phyloP scores from a whole-genome alignment of 2,329 filamentous ascomycete species.

The Colletotrichum sp. region DNA sequence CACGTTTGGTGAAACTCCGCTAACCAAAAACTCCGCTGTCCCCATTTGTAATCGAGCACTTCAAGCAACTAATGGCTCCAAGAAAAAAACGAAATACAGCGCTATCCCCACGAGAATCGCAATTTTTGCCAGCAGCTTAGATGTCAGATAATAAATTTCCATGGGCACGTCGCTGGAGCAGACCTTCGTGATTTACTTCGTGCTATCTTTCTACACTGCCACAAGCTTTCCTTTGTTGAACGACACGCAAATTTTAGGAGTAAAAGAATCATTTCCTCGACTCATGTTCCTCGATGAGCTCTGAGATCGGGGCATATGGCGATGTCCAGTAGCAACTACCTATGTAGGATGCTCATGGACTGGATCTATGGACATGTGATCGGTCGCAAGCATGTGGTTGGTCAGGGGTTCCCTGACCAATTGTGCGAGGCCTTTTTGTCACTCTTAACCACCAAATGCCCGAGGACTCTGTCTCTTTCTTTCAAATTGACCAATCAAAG shows the following conservation, averaged over 20 bases:
- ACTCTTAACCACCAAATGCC: background rate
- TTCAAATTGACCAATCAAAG: background rate
- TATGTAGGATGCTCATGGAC: background rate
- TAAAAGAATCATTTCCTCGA: background rate
- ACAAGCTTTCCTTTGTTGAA: background rate
- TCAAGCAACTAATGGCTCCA: background rate
- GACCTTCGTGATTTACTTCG: background rate
- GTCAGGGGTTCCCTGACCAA: background rate
- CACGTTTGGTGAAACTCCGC: background rate
- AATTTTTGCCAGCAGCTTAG: background rate
- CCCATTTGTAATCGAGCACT: background rate
- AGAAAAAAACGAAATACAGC: background rate
- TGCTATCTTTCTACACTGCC: background rate
- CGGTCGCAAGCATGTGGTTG: background rate
- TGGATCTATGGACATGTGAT: background rate
- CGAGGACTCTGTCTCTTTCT: background rate
- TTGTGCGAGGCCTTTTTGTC: background rate
- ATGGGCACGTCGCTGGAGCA: background rate
- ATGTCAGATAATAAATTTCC: background rate
- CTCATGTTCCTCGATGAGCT: background rate
- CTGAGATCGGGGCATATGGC: background rate
- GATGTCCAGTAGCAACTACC: background rate
- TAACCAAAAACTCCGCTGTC: background rate
- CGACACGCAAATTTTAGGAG: background rate
- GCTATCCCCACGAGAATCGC: background rate